Conservation (phyloP, 2,329 filamentous ascomycete species). For the Verticillium nonalfalfae region DNA sequence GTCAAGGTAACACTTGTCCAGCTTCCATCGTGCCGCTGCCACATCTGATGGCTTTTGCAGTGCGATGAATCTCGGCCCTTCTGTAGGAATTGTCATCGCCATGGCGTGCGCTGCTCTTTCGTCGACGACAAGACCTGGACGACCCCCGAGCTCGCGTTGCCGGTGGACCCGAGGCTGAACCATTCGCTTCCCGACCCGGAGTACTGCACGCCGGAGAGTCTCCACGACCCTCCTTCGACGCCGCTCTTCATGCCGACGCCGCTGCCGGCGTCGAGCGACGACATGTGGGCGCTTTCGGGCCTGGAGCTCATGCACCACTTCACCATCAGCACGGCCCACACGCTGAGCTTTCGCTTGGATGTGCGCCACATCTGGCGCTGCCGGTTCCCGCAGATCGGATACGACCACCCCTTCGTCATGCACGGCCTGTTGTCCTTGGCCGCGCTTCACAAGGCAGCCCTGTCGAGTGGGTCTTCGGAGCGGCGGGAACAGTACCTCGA, state of each 20-base stretch:
- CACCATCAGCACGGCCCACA: conserved; percentile 16
- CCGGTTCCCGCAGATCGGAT: conserved; percentile 18
- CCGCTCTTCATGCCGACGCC: background rate
- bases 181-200: background rate
- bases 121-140: conserved; percentile 27
- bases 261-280: background rate
- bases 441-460: conserved; percentile 20
- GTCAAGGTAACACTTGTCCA: background rate
- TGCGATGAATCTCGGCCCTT: conserved; percentile 19
- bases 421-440: conserved; percentile 20
- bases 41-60: conserved; percentile 2
- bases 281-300: background rate
- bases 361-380: conserved; percentile 18
- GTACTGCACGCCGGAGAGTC: background rate
- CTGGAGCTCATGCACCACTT: conserved; percentile 23
- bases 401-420: conserved; percentile 18
- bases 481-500: conserved; percentile 17
- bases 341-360: conserved; percentile 14
- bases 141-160: background rate
- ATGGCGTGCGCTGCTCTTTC: conserved; percentile 20
- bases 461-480: conserved; percentile 10
- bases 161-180: background rate
- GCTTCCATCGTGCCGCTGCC: background rate
- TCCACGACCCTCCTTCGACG: background rate
- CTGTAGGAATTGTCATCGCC: conserved; percentile 22